Evolutionary conservation across 495 filamentous ascomycete species (phyloP), one percentile per base, ranked within the genome.

Genomic region (Rhizodiscina lignyota): DNA sequence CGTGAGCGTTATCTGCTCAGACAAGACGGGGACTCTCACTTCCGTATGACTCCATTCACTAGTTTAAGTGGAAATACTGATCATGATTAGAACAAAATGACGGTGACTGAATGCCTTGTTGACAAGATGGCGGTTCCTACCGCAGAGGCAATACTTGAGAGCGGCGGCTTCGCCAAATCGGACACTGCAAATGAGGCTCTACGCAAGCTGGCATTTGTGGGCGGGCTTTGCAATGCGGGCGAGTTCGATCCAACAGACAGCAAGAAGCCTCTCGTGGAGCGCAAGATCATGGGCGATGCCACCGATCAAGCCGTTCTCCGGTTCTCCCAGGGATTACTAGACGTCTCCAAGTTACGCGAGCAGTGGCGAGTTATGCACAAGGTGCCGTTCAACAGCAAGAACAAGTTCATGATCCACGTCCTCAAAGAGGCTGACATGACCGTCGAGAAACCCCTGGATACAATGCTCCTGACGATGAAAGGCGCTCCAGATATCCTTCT

Each of bases 331-430:
- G 57, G 54, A 8, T 53, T 78, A 3, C 60, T 61, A 2, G 51
- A 68, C 0, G 62, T 72, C 1, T 37, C 59, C 6, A 58, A 68
- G 13, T 46, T 73, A 4, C 58, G 63, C 10, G 45, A 61, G 11
- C 45, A 53, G 17, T 77, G 68, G 62, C 61, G 62, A 24, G 70
- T 63, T 26, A 61, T 69, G 4, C 78, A 71, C 50, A 67, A 80
- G 41, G 55, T 82, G 4, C 71, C 71, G 0, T 83, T 85, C 57
- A 85, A 83, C 50, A 75, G 69, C 46, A 80, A 80, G 58, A 82
- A 81, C 49, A 85, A 83, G 48, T 83, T 68, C 51, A 80, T 79
- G 74, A 62, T 79, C 33, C 30, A 32, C 6, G 30, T 32, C 30
- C 6, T 32, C 17, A 6, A 10, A 6, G 8, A 10, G 10, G 30